Evolutionary conservation across 768 basidiomycete genomes (phyloP), one percentile per base, ranked within the genome.

Genomic region (Pleurotus citrinopileatus): DNA sequence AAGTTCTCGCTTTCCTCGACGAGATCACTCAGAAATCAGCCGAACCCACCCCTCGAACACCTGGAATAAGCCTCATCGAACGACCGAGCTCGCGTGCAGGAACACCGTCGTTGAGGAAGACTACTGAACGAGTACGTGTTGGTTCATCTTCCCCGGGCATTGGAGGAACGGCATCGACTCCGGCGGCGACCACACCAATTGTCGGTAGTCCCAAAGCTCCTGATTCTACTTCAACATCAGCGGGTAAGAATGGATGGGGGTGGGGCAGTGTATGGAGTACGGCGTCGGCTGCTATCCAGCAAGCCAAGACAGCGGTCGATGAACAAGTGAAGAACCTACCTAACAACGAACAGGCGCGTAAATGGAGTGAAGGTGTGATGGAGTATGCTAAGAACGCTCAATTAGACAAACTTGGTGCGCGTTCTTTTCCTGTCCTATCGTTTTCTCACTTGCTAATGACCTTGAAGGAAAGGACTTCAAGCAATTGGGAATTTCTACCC

Each of bases 1-100:
- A 92, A 57, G 94, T 91, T 22, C 82, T 95, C 23, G 94, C 93
- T 13, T 96, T 95, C 75, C 82, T 97, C 37, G 91, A 97, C 67
- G 92, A 97, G 71, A 92, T 96, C 59, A 94, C 91, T 0, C 91
- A 91, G 81, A 95, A 93, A 71, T 89, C 86, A 68, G 78, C 87
- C 4, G 90, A 89, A 59, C 87, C 89, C 10, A 82, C 86, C 17
- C 48, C 29, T 9, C 83, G 87, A 23, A 63, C 81, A 3, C 70
- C 84, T 13, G 70, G 79, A 22, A 65, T 76, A 25, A 76, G 81
- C 60, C 70, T 80, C 53, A 40, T 51, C 46, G 83, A 85, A 46
- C 73, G 82, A 13, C 81, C 81, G 12, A 61, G 74, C 50, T 85
- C 86, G 50, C 81, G 87, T 43, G 80, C 86, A 28, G 82, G 84